Conservation (phyloP, 2,329 filamentous ascomycete species). For the Ceratocystis colombiana region DNA sequence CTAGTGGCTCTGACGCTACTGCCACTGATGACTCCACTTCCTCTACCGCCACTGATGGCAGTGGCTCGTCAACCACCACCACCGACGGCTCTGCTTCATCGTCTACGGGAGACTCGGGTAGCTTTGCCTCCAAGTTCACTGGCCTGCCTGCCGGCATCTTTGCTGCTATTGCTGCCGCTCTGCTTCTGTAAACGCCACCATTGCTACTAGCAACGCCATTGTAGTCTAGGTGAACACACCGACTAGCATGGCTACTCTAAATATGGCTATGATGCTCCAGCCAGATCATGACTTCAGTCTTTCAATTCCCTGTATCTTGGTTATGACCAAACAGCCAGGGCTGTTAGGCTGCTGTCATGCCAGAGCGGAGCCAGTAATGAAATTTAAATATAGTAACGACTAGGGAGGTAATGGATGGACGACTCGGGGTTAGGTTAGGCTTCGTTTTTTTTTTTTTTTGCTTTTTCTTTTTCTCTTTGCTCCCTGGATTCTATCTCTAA, state of each 20-base stretch:
- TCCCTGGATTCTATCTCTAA: not conserved
- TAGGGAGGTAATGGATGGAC: conserved; percentile 19
- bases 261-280: not conserved
- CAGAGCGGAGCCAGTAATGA: conserved; percentile 8
- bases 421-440: not conserved
- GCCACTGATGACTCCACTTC: conserved; percentile 26
- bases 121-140: conserved; percentile 35
- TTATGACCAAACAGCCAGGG: conserved; percentile 14
- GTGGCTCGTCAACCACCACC: conserved; percentile 27
- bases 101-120: conserved; percentile 28
- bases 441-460: not conserved
- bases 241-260: not conserved
- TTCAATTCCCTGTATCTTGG: not conserved
- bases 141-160: conserved; percentile 38
- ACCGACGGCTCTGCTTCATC: conserved; percentile 29
- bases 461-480: not conserved
- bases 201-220: not conserved
- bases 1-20: conserved; percentile 30
- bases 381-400: conserved; percentile 22
- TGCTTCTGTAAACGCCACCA: conserved; percentile 38
- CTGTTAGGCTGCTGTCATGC: not conserved
- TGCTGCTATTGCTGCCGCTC: conserved; percentile 41
- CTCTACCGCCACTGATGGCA: conserved; percentile 1
- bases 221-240: not conserved
- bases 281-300: too few species aligned